A percentile compares a stretch with the other conserved stretches of the same genome.
Conservation (phyloP, 2,329 filamentous ascomycete genomes). For the Chaetomium globosum region DNA sequence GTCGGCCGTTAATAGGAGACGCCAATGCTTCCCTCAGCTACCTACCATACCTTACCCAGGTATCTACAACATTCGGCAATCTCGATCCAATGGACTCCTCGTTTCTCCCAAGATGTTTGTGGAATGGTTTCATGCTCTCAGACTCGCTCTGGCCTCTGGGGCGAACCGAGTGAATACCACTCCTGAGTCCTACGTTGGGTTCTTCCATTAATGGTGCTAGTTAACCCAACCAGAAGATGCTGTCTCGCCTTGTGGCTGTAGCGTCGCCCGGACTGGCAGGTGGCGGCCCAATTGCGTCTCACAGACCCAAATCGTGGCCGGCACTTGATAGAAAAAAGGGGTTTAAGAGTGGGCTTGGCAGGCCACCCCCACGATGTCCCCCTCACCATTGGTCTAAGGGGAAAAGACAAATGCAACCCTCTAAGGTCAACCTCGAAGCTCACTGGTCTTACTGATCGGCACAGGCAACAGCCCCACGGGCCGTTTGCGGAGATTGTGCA, state of each 20-base stretch:
- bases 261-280: background rate
- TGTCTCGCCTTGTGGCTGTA: background rate
- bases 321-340: background rate
- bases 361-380: background rate
- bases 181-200: background rate
- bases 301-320: constrained; percentile 13
- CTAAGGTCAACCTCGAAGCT: background rate
- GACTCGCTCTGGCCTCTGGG: too few relatives aligned
- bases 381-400: constrained; percentile 12
- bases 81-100: too few relatives aligned
- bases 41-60: too few relatives aligned
- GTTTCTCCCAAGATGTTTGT: too few relatives aligned
- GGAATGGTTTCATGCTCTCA: too few relatives aligned
- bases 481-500: constrained; percentile 22
- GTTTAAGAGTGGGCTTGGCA: constrained; percentile 14
- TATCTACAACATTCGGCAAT: too few relatives aligned
- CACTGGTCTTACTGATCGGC: constrained; percentile 7
- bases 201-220: too few relatives aligned
- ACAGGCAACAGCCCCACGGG: background rate
- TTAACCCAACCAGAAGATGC: background rate
- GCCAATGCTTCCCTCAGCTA: too few relatives aligned
- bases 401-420: constrained; percentile 9
- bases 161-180: too few relatives aligned
- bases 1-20: too few relatives aligned
- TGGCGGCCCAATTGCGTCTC: constrained; percentile 5